Evolutionary conservation across 371 early-diverging fungal genomes (phyloP).

Genomic region (Chytridium lagenaria): DNA sequence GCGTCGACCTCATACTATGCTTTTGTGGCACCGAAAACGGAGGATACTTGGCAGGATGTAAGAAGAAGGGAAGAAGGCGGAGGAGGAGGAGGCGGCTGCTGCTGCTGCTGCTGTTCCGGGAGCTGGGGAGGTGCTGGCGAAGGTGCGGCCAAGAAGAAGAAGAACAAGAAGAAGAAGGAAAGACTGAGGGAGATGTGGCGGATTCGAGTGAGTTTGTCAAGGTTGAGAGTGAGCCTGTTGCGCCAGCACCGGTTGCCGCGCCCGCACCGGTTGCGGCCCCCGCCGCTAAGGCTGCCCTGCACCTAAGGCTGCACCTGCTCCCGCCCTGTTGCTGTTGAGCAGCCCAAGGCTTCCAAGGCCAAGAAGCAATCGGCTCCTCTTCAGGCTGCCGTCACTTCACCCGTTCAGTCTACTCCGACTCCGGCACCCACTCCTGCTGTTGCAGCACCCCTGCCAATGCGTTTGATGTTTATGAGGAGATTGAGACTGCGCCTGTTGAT

Average conservation of each 20-base stretch:
- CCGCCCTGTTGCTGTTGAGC: conserved; percentile 1
- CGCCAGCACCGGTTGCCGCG: conserved; percentile 11
- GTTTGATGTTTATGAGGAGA: background rate
- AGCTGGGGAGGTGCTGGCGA: conserved; percentile 23
- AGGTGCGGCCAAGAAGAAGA: conserved; percentile 22
- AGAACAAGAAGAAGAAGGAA: conserved; percentile 31
- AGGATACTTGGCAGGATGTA: conserved; percentile 37
- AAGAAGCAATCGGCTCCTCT: background rate
- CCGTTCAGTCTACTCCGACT: conserved; percentile 14
- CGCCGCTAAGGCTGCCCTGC: background rate
- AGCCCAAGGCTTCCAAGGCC: background rate
- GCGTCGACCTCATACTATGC: conserved; percentile 24
- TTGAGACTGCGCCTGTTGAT: conserved; percentile 19
- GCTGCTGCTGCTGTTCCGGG: conserved; percentile 13
- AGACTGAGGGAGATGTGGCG: conserved; percentile 7
- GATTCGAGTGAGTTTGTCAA: background rate
- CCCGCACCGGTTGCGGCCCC: conserved; percentile 6
- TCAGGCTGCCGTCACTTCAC: background rate
- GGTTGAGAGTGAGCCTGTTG: background rate
- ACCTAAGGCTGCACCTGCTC: conserved; percentile 18
- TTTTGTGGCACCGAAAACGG: background rate
- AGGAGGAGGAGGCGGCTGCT: conserved; percentile 6
- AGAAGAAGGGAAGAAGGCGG: conserved; percentile 32
- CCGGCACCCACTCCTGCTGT: conserved; percentile 23
- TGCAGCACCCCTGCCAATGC: conserved; percentile 1